Percentiles rank a stretch among this genome's conserved stretches.
phyloP scores from a whole-genome alignment of 176 grass and related monocot species.

The Rhynchospora tenuis region DNA sequence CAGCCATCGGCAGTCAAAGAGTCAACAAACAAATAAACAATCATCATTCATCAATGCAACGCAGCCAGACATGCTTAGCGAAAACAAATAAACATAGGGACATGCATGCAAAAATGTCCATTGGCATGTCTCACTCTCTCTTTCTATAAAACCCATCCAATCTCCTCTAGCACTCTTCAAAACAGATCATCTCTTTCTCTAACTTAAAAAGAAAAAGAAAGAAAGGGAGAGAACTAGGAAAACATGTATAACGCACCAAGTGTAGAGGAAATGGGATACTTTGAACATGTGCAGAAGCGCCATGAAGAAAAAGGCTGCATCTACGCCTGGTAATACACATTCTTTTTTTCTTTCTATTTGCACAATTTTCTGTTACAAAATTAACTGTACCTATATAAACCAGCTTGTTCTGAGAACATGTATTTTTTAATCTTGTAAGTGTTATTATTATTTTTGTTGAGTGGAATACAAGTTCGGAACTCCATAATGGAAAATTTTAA shows the following conservation, averaged over 20 bases:
- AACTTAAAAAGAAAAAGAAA: background rate
- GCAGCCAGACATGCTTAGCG: background rate
- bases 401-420: too few relatives aligned
- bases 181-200: background rate
- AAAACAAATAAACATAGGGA: background rate
- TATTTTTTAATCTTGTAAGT: too few relatives aligned
- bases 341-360: background rate
- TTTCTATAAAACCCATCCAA: constrained; percentile 1
- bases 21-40: background rate
- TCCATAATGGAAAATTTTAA: too few relatives aligned
- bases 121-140: background rate
- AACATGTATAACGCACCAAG: constrained; percentile 39
- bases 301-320: constrained; percentile 58
- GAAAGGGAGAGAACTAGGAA: background rate
- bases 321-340: constrained; percentile 39
- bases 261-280: constrained; percentile 52
- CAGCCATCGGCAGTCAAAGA: too few relatives aligned
- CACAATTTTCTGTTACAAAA: too few relatives aligned
- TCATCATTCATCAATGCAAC: background rate
- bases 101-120: background rate
- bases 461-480: too few relatives aligned
- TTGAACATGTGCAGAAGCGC: constrained; percentile 46
- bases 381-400: too few relatives aligned
- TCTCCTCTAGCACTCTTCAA: background rate
- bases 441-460: too few relatives aligned